These are phyloP conservation scores for Coemansia sp. DNA, from an alignment of 192 early-diverging fungal species.

Conservation along the genomic window DNA sequence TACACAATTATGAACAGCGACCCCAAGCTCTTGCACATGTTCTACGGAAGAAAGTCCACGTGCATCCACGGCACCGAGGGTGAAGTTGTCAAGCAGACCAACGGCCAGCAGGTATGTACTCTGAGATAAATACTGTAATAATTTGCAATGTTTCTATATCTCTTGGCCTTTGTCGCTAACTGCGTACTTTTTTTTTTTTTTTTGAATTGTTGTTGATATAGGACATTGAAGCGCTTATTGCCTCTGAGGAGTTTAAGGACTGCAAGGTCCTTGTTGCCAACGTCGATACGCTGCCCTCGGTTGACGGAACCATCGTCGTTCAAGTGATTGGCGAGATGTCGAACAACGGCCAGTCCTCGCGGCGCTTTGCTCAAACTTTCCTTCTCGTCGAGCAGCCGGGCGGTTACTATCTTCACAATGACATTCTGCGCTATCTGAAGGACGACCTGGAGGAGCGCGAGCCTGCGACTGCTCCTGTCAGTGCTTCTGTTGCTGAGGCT, in stretches of 20 bases:
- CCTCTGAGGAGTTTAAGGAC: constrained; percentile 76
- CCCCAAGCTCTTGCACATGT: constrained; percentile 76
- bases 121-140: neutral
- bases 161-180: constrained; percentile 33
- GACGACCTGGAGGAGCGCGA: constrained; percentile 75
- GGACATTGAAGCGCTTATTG: constrained; percentile 82
- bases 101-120: constrained; percentile 65
- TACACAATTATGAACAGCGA: constrained; percentile 90
- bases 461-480: constrained; percentile 17
- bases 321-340: constrained; percentile 93
- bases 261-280: constrained; percentile 85
- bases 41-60: constrained; percentile 85
- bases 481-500: constrained; percentile 8
- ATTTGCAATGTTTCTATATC: neutral
- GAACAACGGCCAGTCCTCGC: constrained; percentile 74
- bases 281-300: constrained; percentile 80
- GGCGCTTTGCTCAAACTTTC: constrained; percentile 92
- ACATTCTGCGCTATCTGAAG: constrained; percentile 93
- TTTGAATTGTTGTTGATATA: constrained; percentile 26
- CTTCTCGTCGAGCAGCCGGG: constrained; percentile 84
- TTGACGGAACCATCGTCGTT: constrained; percentile 78
- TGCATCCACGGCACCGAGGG: constrained; percentile 86
- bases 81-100: constrained; percentile 61
- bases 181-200: constrained; percentile 24
- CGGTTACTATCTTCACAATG: constrained; percentile 93